phyloP scores from a whole-genome alignment of 148 eudicot species.

The Vaccinium vitisidaea region DNA sequence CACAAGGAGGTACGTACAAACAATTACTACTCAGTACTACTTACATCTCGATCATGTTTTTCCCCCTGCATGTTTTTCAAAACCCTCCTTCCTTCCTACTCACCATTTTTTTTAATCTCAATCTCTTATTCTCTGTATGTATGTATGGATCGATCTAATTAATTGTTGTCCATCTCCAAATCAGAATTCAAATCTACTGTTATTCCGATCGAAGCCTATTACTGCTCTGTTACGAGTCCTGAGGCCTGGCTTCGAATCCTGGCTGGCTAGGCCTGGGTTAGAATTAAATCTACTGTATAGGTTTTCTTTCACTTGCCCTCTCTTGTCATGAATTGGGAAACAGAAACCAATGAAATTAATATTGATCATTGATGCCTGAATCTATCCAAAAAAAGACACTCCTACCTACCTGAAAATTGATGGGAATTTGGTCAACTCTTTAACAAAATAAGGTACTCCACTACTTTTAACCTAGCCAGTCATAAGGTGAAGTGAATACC shows the following conservation, averaged over 20 bases:
- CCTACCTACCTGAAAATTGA: background rate
- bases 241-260: background rate
- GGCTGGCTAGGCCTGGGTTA: no score
- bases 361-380: background rate
- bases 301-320: background rate
- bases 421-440: background rate
- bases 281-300: background rate
- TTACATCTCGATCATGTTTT: no score
- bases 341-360: background rate
- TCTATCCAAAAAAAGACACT: background rate
- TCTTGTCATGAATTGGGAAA: background rate
- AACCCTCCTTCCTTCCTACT: no score
- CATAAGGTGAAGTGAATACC: background rate
- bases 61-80: no score
- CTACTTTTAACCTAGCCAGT: background rate
- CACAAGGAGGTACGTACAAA: conserved; percentile 75
- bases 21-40: no score
- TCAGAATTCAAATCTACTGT: no score
- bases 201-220: no score
- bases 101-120: no score
- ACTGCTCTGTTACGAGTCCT: background rate
- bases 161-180: no score
- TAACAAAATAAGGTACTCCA: no score
- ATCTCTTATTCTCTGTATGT: no score
- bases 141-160: no score